Conservation (phyloP, 257 asterid genomes). For the Verbena officinalis region DNA sequence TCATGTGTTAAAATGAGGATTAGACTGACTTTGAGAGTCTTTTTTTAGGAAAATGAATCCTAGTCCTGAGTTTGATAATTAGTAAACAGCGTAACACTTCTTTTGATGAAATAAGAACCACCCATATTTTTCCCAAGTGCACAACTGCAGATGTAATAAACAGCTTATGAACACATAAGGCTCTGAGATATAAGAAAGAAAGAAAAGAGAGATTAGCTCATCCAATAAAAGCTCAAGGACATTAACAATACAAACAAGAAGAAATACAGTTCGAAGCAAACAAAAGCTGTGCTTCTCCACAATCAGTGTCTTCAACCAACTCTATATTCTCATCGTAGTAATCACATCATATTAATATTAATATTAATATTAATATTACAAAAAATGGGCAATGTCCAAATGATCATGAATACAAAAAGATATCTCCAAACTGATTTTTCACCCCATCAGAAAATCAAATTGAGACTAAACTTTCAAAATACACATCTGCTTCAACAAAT, state of each 20-base stretch:
- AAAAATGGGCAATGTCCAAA: not conserved
- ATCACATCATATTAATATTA: too few relatives aligned
- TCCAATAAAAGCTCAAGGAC: not conserved
- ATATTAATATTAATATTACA: not conserved
- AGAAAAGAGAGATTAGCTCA: not conserved
- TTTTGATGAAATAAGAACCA: too few relatives aligned
- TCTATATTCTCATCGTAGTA: too few relatives aligned
- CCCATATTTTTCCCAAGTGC: too few relatives aligned
- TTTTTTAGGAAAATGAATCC: too few relatives aligned
- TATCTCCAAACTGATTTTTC: not conserved
- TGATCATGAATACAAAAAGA: not conserved
- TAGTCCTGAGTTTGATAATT: too few relatives aligned
- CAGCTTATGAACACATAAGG: not conserved
- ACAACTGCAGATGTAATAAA: too few relatives aligned
- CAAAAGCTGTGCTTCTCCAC: not conserved
- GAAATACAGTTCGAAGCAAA: not conserved
- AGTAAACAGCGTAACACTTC: too few relatives aligned
- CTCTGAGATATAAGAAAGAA: too few relatives aligned
- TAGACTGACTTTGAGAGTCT: too few relatives aligned
- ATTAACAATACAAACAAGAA: not conserved
- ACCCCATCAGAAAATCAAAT: slow-evolving; percentile 7
- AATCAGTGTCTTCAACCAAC: too few relatives aligned
- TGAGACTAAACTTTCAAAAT: slow-evolving; percentile 40
- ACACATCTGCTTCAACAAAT: slow-evolving; percentile 36
- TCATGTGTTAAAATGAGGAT: too few relatives aligned